A percentile compares a stretch with the other conserved stretches of the same genome.
phyloP scores from a whole-genome alignment of 148 eudicot species.

The Drosera capensis region DNA sequence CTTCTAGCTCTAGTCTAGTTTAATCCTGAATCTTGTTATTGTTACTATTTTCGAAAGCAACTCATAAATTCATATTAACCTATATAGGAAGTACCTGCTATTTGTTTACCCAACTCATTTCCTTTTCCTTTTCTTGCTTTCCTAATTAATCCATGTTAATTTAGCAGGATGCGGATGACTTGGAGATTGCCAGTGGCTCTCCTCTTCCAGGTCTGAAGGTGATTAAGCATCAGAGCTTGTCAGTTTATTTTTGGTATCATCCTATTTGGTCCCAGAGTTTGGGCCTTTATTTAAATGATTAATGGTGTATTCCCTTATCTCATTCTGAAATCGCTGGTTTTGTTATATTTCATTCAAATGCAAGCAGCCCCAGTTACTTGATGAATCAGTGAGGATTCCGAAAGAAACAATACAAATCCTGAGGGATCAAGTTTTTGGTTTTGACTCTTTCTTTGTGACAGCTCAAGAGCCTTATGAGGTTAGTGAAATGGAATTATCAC shows the following conservation, averaged over 20 bases:
- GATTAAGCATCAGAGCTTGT: constrained; percentile 9
- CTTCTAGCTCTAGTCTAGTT: too few species aligned
- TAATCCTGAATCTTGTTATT: too few species aligned
- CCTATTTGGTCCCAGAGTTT: too few species aligned
- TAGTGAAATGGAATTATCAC: constrained; percentile 9
- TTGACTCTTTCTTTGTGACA: constrained; percentile 90
- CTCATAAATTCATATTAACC: too few species aligned
- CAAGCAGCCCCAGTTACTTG: constrained; percentile 55
- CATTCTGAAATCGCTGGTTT: background rate
- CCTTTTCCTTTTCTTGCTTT: constrained; percentile 1
- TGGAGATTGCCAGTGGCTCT: constrained; percentile 74
- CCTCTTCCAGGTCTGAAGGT: constrained; percentile 99
- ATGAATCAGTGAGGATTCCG: constrained; percentile 58
- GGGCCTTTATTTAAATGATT: background rate
- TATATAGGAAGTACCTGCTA: background rate
- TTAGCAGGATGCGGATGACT: constrained; percentile 35
- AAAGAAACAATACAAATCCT: constrained; percentile 82
- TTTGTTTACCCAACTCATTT: constrained; percentile 1
- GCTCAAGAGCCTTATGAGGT: constrained; percentile 98
- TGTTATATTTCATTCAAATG: background rate
- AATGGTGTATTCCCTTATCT: background rate
- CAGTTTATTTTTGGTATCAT: background rate
- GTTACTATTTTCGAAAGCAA: too few species aligned
- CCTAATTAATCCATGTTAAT: constrained; percentile 6
- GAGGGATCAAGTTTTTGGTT: constrained; percentile 85